Base-by-base conservation (phyloP, 2,329 filamentous ascomycete species). In the Colletotrichum euphorbiae region DNA sequence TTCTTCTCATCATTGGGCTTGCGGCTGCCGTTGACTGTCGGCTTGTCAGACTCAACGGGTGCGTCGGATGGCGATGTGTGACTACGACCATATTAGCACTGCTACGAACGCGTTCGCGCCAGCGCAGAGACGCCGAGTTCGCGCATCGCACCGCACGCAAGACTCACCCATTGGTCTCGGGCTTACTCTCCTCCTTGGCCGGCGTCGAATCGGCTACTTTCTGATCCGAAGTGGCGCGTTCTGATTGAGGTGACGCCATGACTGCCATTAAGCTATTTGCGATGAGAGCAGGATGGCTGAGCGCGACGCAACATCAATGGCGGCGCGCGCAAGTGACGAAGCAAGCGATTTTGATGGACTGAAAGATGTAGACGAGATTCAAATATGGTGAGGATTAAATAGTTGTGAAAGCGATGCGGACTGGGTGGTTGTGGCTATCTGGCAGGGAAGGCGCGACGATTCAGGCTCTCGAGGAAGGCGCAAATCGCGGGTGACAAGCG, bases 161-260 rank as follows among this genome's bases (percentile, higher is more conserved):
- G 17, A 78, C 79, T 77, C 75, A 81, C 79, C 79, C 79, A 67
- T 81, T 81, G 15, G 77, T 68, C 70, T 77, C 75, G 58, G 77
- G 67, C 57, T 76, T 79, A 36, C 72, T 70, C 48, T 77, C 76
- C 58, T 77, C 77, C 71, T 75, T 75, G 19, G 74, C 73, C n/a
- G 68, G 54, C 58, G 71, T 72, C 28, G 72, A 70, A 48, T 76
- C 74, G 45, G 67, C 73, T 75, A 81, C 78, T 80, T 88, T 89
- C 74, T 84, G 78, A 74, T 85, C 85, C 74, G 77, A 72, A 72
- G 76, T 71, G 69, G 78, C 73, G 61, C 77, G 74, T 74, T 85
- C 80, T 69, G 81, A 76, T 51, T 76, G 77, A 70, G 83, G 81
- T 72, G 84, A 84, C 71, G 84, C 82, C 85, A 87, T 87, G 75